Evolutionary conservation across 345 rosid species (phyloP), one percentile per base, ranked within the genome.

Genomic region (Eucalyptus coolabah): DNA sequence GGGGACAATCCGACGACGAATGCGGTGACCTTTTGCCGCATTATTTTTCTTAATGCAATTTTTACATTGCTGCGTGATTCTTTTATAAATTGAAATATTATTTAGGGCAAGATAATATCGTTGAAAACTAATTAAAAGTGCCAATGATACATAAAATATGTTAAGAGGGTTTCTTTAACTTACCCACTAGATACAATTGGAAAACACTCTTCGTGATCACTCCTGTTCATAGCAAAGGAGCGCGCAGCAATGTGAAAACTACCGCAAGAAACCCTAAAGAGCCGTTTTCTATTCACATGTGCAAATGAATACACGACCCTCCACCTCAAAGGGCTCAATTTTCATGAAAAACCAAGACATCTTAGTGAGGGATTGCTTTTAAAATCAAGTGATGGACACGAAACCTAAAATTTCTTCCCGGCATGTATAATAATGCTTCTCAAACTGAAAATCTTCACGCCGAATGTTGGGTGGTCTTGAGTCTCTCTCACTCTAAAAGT

Each of bases 401-500:
- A 10, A 56, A 24, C 28, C 28, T 56, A 9, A 56, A 9, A 56
- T 23, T 56, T 9, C 30, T 53, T 53, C 56, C 10, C 0, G 2
- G 56, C 56, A 18, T 51, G 56, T 51, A 18, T 51, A 51, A 51
- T 51, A 51, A 51, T 51, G 56, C 56, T 51, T 51, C 56, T 51
- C 56, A 51, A 18, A 51, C 56, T 51, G 56, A 18, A 51, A 51
- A 51, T 51, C 23, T 51, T 51, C 23, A 51, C 23, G 0, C 4
- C 4, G 2, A 51, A 51, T 51, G 9, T 51, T 51, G 56, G 23
- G 4, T 51, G 56, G 23, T 51, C 56, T 51, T 51, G 10, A 53
- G 24, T 0, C 0, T 2, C 23, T 53, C 56, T 18, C 0, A 53
- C 56, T 51, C 9, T 0, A 51, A 51, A 18, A 51, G 56, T 51